phyloP scores from a whole-genome alignment of 1,139 yeast genomes.

The Kluyveromyces marxianus region DNA sequence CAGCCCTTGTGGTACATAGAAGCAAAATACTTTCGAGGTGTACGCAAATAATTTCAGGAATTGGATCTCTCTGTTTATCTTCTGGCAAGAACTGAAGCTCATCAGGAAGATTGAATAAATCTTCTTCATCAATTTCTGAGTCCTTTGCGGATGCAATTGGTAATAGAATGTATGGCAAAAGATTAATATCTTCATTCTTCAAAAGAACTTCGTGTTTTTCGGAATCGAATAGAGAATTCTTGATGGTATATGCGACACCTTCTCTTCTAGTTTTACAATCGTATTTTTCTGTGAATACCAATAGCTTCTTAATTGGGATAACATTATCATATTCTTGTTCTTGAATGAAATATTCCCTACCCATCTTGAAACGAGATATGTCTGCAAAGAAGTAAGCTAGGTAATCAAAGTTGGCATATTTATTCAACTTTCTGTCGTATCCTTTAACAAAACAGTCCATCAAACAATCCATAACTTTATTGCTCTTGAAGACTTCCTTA shows the following conservation, averaged over 20 bases:
- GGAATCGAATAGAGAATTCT: slow-evolving; percentile 79
- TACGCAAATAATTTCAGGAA: slow-evolving; percentile 52
- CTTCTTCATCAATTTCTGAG: slow-evolving; percentile 65
- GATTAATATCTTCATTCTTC: slow-evolving; percentile 55
- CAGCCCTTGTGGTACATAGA: slow-evolving; percentile 63
- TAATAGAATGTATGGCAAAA: slow-evolving; percentile 71
- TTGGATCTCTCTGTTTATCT: slow-evolving; percentile 73
- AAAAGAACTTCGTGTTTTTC: slow-evolving; percentile 56
- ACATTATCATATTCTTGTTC: slow-evolving; percentile 68
- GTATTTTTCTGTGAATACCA: slow-evolving; percentile 77
- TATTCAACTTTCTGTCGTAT: slow-evolving; percentile 60
- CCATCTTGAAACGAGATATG: slow-evolving; percentile 63
- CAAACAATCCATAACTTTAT: slow-evolving; percentile 65
- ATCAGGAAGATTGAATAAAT: slow-evolving; percentile 80
- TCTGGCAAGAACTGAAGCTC: slow-evolving; percentile 75
- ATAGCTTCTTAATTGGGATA: slow-evolving; percentile 69
- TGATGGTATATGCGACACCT: slow-evolving; percentile 89
- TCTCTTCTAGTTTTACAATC: slow-evolving; percentile 76
- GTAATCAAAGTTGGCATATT: slow-evolving; percentile 71
- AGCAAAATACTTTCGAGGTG: slow-evolving; percentile 73
- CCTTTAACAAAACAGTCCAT: slow-evolving; percentile 92
- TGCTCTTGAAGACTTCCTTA: slow-evolving; percentile 45
- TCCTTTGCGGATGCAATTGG: slow-evolving; percentile 81
- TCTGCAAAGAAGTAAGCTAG: slow-evolving; percentile 87
- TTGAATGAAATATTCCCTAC: slow-evolving; percentile 69